Evolutionary conservation across 2,329 filamentous ascomycete species (phyloP).

Genomic region (Ophiostoma pallidulum): DNA sequence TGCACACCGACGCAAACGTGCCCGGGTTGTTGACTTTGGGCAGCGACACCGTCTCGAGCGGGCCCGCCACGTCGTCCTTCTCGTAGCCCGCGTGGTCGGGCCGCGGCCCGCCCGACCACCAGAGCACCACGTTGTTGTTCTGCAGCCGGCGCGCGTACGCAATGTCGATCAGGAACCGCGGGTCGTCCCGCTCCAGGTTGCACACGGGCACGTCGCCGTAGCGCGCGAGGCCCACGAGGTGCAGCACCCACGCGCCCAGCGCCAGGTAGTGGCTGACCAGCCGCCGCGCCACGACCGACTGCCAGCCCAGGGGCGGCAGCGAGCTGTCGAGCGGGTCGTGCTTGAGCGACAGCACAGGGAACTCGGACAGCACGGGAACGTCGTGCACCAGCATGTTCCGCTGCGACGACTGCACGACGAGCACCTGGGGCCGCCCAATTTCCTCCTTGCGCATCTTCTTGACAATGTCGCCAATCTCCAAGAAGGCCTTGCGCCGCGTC

Average conservation of each 20-base stretch:
- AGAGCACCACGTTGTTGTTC: slow-evolving; percentile 85
- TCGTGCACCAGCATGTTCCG: slow-evolving; percentile 73
- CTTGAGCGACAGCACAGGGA: slow-evolving; percentile 71
- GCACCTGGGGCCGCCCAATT: slow-evolving; percentile 60
- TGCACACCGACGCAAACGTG: slow-evolving; percentile 91
- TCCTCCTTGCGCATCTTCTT: slow-evolving; percentile 89
- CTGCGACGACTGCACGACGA: slow-evolving; percentile 87
- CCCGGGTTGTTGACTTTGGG: slow-evolving; percentile 87
- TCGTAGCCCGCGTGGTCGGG: slow-evolving; percentile 97
- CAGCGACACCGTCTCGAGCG: slow-evolving; percentile 82
- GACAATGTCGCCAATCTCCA: slow-evolving; percentile 78
- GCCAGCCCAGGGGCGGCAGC: slow-evolving; percentile 88
- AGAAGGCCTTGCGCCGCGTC: slow-evolving; percentile 76
- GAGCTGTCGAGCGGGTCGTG: slow-evolving; percentile 78
- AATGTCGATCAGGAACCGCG: slow-evolving; percentile 89
- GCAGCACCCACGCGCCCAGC: slow-evolving; percentile 83
- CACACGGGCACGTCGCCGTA: slow-evolving; percentile 94
- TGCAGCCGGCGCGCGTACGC: slow-evolving; percentile 86
- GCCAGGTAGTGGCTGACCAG: slow-evolving; percentile 85
- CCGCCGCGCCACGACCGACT: slow-evolving; percentile 75
- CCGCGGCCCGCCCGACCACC: slow-evolving; percentile 83
- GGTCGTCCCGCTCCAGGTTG: slow-evolving; percentile 90
- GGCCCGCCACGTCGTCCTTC: slow-evolving; percentile 75
- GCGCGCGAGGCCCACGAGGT: slow-evolving; percentile 76
- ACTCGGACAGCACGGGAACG: slow-evolving; percentile 71